Percentiles rank a stretch among this genome's conserved stretches.
These are phyloP conservation scores for Populus tremula DNA, from an alignment of 345 rosid species.

Conservation along the genomic window DNA sequence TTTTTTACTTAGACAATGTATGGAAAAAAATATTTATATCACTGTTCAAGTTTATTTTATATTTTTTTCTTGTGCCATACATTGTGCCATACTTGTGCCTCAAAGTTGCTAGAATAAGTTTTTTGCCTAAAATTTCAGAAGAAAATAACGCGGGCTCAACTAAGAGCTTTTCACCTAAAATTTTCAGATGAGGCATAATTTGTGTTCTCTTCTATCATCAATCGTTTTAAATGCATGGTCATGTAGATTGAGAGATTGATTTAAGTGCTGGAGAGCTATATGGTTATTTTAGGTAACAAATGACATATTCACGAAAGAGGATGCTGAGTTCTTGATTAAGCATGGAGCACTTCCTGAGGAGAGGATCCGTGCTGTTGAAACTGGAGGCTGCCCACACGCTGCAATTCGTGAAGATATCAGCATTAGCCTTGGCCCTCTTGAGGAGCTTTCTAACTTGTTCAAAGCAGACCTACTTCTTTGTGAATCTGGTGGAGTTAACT, in stretches of 20 bases:
- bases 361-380: conserved; percentile 90
- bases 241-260: neutral
- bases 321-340: conserved; percentile 91
- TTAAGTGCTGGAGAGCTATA: too few species aligned
- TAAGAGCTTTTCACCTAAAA: neutral
- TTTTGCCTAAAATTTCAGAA: neutral
- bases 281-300: conserved; percentile 65
- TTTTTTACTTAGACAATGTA: too few species aligned
- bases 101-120: neutral
- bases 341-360: conserved; percentile 89
- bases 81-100: neutral
- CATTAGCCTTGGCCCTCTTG: conserved; percentile 94
- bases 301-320: conserved; percentile 97
- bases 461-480: conserved; percentile 89
- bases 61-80: too few species aligned
- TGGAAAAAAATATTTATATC: too few species aligned
- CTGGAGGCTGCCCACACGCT: conserved; percentile 98
- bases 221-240: too few species aligned
- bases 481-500: conserved; percentile 95
- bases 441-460: conserved; percentile 83
- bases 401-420: conserved; percentile 98
- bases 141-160: neutral
- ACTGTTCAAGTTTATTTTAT: too few species aligned
- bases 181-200: neutral
- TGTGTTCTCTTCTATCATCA: too few species aligned